These are phyloP conservation scores for Phalaenopsis equestris DNA, from an alignment of 106 monocot species.

Conservation along the genomic window DNA sequence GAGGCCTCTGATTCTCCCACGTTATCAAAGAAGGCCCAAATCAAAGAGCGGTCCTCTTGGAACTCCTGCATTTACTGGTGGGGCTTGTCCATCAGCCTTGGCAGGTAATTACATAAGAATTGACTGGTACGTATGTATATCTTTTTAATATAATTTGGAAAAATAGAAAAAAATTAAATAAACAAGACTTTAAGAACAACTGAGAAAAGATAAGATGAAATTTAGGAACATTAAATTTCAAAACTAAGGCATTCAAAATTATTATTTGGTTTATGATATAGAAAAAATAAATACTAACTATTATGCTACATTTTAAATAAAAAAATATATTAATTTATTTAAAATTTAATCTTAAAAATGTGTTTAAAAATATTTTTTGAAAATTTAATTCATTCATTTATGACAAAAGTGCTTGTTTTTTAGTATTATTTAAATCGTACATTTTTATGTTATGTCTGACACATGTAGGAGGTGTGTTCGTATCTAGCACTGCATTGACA, in stretches of 20 bases:
- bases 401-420: no score
- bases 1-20: constrained; percentile 17
- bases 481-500: no score
- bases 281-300: no score
- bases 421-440: no score
- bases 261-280: constrained; percentile 51
- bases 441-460: no score
- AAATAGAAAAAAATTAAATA: neutral
- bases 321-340: no score
- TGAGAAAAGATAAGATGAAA: constrained; percentile 11
- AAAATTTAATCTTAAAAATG: no score
- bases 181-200: constrained; percentile 7
- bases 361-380: no score
- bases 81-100: constrained; percentile 25
- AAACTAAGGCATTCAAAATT: constrained; percentile 38
- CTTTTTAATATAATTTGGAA: neutral
- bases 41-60: constrained; percentile 93
- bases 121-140: neutral
- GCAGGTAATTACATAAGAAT: constrained; percentile 28
- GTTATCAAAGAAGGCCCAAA: constrained; percentile 61
- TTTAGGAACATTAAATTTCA: constrained; percentile 7
- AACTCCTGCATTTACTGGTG: constrained; percentile 19
- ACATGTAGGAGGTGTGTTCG: neutral
- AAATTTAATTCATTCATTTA: no score
- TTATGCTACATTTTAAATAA: no score